Base-by-base conservation (phyloP, 1,284 basidiomycete genomes). In the Singerocomus rubriflavus region DNA sequence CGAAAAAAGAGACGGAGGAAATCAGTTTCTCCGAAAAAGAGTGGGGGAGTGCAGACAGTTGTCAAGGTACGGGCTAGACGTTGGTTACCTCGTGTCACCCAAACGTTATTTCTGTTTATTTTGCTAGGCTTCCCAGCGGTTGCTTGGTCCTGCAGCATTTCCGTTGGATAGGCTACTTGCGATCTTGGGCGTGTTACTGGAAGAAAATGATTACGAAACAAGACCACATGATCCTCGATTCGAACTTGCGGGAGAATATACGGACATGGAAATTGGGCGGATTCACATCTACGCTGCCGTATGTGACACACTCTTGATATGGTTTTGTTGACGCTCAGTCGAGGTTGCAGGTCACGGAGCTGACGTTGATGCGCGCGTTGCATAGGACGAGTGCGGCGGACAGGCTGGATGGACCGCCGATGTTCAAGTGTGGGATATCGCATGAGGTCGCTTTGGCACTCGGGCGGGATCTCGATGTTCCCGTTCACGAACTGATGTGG, bases 121-220 rank as follows among this genome's bases (percentile, higher is more conserved):
- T 40, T 4, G 6, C 33, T 54, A 91, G 86, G 73, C 88, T 10
- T 83, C 92, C 0, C 91, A 93, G 66, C 76, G 85, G 21, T 77
- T 94, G 6, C 71, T 90, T 5, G 93, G 94, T 0, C 94, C 94
- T 1, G 76, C 80, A 41, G 68, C 88, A 0, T 96, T 96, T 64
- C 81, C 89, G 0, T 69, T 96, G 1, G 94, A 97, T 63, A 73
- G 94, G 17, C 70, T 97, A 45, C 65, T 93, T 1, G 91, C 92
- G 0, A 88, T 97, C 48, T 79, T 95, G 7, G 91, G 91, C 2
- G 80, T 85, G 0, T 71, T 98, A 8, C 71, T 94, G 33, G 87
- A 91, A 51, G 93, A 96, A 65, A 84, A 93, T 56, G 91, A 88
- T 53, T 75, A 73, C 0, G 81, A 85, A 12, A 67, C 64, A 6